Evolutionary conservation across 2,329 filamentous ascomycete genomes (phyloP), one percentile per base, ranked within the genome.

Genomic region (Diaporthe sp.): DNA sequence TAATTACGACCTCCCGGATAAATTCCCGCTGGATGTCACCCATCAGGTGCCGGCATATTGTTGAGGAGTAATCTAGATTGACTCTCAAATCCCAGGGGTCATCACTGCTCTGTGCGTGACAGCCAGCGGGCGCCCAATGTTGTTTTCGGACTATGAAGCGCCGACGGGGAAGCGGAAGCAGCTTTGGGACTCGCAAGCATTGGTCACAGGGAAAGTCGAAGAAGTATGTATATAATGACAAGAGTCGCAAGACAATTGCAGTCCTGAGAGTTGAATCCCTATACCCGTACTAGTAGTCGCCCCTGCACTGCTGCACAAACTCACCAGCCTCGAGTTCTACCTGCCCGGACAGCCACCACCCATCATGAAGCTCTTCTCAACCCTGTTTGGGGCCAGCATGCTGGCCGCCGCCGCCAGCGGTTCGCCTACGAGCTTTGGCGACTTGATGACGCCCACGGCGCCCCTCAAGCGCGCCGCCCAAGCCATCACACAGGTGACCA

Each of bases 391-490:
- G 15, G 49, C 76, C 25, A 76, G 72, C 76, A 68, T 79, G 42
- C 10, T 77, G 62, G 79, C 74, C 65, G 72, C 51, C 59, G 74
- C 61, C 65, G 75, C 68, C 34, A 42, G 69, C 25, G 72, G 78
- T 7, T 71, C 75, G 37, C 77, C 79, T 17, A 53, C 31, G 10
- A 77, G 76, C 31, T 80, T 77, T 39, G 75, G 78, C 61, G 78
- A 80, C 67, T 67, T 80, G 44, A 78, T 78, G 75, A 69, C 72
- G 49, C 76, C 78, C 4, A 69, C 51, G 5, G 71, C 73, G 3
- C 78, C 79, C 1, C 71, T 81, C 62, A 77, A 77, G 68, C 73
- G 78, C 12, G 75, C 74, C 19, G 80, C 79, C 13, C 65, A 68
- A 25, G 65, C 65, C 46, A 68, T 68, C 65, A 68, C 31, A 4